phyloP scores from a whole-genome alignment of 75 land plant genomes.

The Picea sitchensis region DNA sequence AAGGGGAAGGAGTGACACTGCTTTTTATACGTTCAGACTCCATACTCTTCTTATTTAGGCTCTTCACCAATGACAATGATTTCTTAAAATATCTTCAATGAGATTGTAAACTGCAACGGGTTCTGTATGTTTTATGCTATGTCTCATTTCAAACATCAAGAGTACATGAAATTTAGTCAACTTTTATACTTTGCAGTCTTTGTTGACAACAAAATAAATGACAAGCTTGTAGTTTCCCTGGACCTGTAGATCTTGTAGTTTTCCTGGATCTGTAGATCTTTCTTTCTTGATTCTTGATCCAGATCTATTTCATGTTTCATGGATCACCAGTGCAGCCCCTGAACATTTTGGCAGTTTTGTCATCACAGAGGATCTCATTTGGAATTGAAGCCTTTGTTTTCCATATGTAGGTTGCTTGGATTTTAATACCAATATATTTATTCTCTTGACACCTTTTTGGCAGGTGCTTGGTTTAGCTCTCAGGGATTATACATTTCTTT shows the following conservation, averaged over 20 bases:
- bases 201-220: neutral
- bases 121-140: no score
- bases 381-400: neutral
- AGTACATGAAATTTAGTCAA: neutral
- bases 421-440: neutral
- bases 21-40: neutral
- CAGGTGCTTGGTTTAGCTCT: neutral
- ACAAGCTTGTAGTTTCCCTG: neutral
- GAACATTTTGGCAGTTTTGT: neutral
- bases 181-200: neutral
- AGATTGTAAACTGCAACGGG: neutral
- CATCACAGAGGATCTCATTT: neutral
- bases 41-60: neutral
- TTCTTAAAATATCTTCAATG: neutral
- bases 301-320: neutral
- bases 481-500: neutral
- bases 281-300: neutral
- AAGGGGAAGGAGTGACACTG: neutral
- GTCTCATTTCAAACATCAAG: neutral
- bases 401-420: neutral
- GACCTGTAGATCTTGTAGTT: neutral
- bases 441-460: neutral
- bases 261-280: neutral
- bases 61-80: neutral
- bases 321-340: neutral